Evolutionary conservation across 1,139 yeast species (phyloP), one percentile per base, ranked within the genome.

Genomic region (Yamadazyma triangularis): DNA sequence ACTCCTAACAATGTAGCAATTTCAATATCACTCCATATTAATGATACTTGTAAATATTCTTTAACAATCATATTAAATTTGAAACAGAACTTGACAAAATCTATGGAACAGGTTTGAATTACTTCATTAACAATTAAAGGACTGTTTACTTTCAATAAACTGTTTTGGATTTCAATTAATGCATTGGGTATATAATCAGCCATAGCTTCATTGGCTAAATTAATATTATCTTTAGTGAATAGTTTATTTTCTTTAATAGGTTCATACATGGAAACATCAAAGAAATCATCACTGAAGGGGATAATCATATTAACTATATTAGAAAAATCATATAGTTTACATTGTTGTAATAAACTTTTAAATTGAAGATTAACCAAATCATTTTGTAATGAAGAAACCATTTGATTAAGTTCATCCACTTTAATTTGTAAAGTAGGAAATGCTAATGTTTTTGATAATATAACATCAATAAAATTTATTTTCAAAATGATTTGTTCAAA

Each of bases 291-390:
- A 15, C 66, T 73, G 14, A 79, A 56, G 11, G 84, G 82, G 50
- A 76, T 77, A n/a, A 82, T 79, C 83, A 82, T 78, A 44, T 79
- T 78, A 31, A 79, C 60, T 29, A 82, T 56, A 45, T 80, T 82
- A 48, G 66, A 77, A 41, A 73, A 76, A 33, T 80, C 75, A 15
- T 58, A 60, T 23, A 82, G 52, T 0, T 73, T 70, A 22, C 83
- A 70, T 20, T 66, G 70, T 12, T 58, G 56, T 25, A 82, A 56
- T 11, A 81, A 50, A 1, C 52, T 41, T 14, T 58, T 61, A 16
- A 63, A 62, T 42, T 75, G 78, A 14, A 67, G 44, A 21, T 62
- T 60, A 12, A 62, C 55, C 32, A 76, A 42, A 15, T 63, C 56
- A 2, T 52, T 33, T 7, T 70, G 64, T 8, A 60, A 45, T 1